Evolutionary conservation across 2,329 filamentous ascomycete species (phyloP).

Genomic region (Harringtonia lauricola): DNA sequence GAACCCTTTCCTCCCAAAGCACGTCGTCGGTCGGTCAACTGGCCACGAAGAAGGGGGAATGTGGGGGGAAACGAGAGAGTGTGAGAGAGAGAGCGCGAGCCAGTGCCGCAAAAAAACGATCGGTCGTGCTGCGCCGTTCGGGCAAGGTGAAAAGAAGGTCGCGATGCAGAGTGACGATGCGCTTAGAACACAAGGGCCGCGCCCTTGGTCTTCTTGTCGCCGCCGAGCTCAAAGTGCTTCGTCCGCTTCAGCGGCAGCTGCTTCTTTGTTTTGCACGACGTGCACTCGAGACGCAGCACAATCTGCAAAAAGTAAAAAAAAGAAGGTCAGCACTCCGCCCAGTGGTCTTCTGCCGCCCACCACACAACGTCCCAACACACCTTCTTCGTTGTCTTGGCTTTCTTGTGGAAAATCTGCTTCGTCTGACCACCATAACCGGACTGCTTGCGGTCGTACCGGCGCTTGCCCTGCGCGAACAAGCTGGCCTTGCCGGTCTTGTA

Average conservation of each 20-base stretch:
- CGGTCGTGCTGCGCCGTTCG: constrained; percentile 1
- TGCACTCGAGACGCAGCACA: constrained; percentile 96
- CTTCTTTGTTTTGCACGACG: constrained; percentile 94
- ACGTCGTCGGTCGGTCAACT: too few species aligned
- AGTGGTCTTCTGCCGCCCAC: too few species aligned
- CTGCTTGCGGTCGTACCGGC: constrained; percentile 86
- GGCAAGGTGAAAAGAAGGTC: constrained; percentile 1
- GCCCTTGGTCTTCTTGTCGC: constrained; percentile 99
- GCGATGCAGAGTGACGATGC: constrained; percentile 15
- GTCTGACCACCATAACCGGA: constrained; percentile 99
- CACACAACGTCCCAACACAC: too few species aligned
- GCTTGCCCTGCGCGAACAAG: constrained; percentile 72
- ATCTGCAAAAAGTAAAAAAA: constrained; percentile 50
- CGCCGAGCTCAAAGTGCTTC: constrained; percentile 99
- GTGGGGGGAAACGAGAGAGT: too few species aligned
- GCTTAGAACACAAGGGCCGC: constrained; percentile 98
- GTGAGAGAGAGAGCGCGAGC: too few species aligned
- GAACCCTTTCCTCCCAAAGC: too few species aligned
- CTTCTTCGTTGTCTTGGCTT: constrained; percentile 99
- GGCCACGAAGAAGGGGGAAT: too few species aligned
- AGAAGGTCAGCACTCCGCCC: background rate
- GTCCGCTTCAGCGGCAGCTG: constrained; percentile 98
- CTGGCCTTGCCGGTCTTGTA: constrained; percentile 46
- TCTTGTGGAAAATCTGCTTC: constrained; percentile 99
- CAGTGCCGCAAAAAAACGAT: too few species aligned